Conservation (phyloP, 2,329 filamentous ascomycete species). For the Calonectria pteridis region DNA sequence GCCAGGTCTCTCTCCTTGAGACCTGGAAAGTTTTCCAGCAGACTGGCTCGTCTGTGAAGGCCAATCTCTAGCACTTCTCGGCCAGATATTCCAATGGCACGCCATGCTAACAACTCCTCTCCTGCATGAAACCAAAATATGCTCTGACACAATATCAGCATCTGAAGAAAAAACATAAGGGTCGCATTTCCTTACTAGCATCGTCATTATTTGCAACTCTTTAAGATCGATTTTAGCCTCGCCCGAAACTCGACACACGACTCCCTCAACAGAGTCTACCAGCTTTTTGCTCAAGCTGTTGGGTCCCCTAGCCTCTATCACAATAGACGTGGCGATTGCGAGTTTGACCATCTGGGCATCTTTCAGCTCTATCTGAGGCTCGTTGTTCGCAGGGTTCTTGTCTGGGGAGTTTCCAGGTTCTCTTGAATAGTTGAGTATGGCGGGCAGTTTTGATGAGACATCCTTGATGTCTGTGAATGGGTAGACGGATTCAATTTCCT, state of each 20-base stretch:
- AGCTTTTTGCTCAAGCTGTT: constrained; percentile 45
- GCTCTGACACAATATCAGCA: constrained; percentile 42
- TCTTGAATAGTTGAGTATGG: constrained; percentile 10
- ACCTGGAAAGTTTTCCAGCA: constrained; percentile 54
- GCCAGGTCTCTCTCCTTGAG: constrained; percentile 47
- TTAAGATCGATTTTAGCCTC: constrained; percentile 20
- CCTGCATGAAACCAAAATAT: constrained; percentile 60
- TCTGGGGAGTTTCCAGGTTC: not conserved
- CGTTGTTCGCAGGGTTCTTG: not conserved
- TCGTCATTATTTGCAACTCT: constrained; percentile 26
- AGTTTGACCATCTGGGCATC: constrained; percentile 50
- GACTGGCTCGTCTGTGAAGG: constrained; percentile 59
- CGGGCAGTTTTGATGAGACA: not conserved
- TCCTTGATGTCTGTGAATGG: constrained; percentile 48
- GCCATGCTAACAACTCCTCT: constrained; percentile 63
- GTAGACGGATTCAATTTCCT: constrained; percentile 55
- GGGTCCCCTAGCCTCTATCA: constrained; percentile 50
- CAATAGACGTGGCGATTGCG: constrained; percentile 49
- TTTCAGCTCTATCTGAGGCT: constrained; percentile 27
- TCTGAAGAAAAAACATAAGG: rapidly evolving
- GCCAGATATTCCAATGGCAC: constrained; percentile 59
- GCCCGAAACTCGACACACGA: not conserved
- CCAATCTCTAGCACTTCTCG: constrained; percentile 62
- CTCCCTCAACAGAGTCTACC: constrained; percentile 46
- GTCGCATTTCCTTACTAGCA: not conserved